Base-by-base conservation (phyloP, 2,329 filamentous ascomycete species). In the Alternaria angustiovoidea region DNA sequence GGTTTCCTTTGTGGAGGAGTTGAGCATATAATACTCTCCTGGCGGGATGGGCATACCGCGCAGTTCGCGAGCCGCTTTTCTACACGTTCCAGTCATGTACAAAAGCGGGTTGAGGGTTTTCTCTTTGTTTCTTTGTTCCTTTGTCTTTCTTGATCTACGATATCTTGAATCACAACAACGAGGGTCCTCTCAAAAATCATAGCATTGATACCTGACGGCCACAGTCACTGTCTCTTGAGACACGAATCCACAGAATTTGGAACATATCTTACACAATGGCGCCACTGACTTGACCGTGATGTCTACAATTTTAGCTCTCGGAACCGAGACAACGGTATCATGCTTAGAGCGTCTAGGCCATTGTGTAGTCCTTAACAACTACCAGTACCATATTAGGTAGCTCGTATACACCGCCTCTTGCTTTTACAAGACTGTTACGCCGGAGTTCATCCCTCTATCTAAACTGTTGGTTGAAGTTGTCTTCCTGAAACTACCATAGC, bases 81-180 rank as follows among this genome's bases (percentile, higher is more conserved):
- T 57, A 58, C 43, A 49, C 32, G 24, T 53, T 43, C 47, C 61
- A 62, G 62, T 69, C 65, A 67, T 75, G 73, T 75, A 75, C 60
- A 75, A 75, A 73, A 75, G 65, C 60, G 69, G 66, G 63, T 59
- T 64, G 64, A 61, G 51, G 59, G 49, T 62, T 57, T 65, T 65
- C 56, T 44, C 44, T 39, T 56, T 48, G 47, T 59, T 62, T 36
- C 43, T 54, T 62, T 53, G 46, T 49, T 47, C 30, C 34, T 39
- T 52, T 32, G 56, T 32, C 41, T 36, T 42, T 62, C 54, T 60
- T 51, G 62, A 62, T 63, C 64, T 66, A 61, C 46, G 54, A 51
- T 34, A 51, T 63, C 52, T 62, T 59, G 66, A 64, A 65, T 61
- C 57, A 47, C 54, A 54, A 47, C 54, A 54, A 56, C 49, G 59